Conservation (phyloP, 805 yeast species). For the Wickerhamomyces hampshirensis region DNA sequence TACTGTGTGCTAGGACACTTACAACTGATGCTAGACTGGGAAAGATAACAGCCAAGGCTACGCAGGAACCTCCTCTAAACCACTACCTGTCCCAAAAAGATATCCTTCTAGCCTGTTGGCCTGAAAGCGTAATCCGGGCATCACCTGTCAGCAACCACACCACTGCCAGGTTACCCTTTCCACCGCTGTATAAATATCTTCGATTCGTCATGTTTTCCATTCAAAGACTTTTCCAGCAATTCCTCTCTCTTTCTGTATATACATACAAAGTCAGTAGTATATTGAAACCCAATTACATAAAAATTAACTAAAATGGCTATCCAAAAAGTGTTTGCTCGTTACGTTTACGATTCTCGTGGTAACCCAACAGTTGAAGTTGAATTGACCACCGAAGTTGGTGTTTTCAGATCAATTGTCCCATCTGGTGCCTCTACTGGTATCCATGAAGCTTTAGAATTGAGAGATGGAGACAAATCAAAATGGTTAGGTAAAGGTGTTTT, state of each 20-base stretch:
- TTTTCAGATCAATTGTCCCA: slow-evolving; percentile 97
- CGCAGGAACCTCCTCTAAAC: no score
- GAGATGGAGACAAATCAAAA: slow-evolving; percentile 96
- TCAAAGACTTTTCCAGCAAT: neutral
- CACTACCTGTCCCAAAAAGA: no score
- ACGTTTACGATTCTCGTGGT: slow-evolving; percentile 99
- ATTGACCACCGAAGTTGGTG: slow-evolving; percentile 84
- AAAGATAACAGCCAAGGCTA: no score
- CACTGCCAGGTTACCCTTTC: slow-evolving; percentile 10
- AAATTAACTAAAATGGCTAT: slow-evolving; percentile 57
- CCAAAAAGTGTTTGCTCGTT: slow-evolving; percentile 86
- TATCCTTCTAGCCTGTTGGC: no score
- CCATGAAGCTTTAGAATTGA: slow-evolving; percentile 97
- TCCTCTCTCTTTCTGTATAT: neutral
- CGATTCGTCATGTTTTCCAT: neutral
- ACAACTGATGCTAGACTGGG: no score
- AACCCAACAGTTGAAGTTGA: slow-evolving; percentile 99
- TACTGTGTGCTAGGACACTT: no score
- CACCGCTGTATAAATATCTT: slow-evolving; percentile 6
- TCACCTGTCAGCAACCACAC: slow-evolving; percentile 14
- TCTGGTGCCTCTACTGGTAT: slow-evolving; percentile 99
- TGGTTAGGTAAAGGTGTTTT: slow-evolving; percentile 99
- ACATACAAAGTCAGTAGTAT: slow-evolving; percentile 38
- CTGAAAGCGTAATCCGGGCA: no score
- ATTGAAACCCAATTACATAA: slow-evolving; percentile 24